phyloP scores from a whole-genome alignment of 2,329 filamentous ascomycete species.

The Beauveria australis region DNA sequence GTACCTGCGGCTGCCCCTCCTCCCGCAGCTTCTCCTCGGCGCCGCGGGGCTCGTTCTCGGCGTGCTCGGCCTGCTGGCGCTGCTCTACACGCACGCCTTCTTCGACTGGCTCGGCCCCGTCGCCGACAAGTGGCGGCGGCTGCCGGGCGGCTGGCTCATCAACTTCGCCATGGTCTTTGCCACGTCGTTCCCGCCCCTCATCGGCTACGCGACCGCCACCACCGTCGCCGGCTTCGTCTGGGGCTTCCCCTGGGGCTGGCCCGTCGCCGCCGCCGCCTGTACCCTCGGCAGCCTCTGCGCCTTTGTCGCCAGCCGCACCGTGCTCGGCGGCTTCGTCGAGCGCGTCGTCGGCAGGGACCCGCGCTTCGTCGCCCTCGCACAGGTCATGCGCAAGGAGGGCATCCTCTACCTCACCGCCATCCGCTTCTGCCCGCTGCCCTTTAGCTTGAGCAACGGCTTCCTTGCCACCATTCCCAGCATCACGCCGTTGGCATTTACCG shows the following conservation, averaged over 20 bases:
- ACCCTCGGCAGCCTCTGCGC: slow-evolving; percentile 69
- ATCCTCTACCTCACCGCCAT: slow-evolving; percentile 86
- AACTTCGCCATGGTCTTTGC: slow-evolving; percentile 67
- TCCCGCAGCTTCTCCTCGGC: slow-evolving; percentile 54
- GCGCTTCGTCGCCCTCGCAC: slow-evolving; percentile 77
- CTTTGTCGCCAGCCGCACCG: slow-evolving; percentile 71
- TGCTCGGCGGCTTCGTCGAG: slow-evolving; percentile 72
- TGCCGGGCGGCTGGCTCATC: slow-evolving; percentile 65
- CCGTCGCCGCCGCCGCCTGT: slow-evolving; percentile 71
- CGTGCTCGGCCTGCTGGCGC: slow-evolving; percentile 55
- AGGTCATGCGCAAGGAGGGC: slow-evolving; percentile 86
- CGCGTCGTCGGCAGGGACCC: slow-evolving; percentile 73
- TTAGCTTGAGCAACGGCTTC: slow-evolving; percentile 88
- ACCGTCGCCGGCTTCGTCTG: slow-evolving; percentile 48
- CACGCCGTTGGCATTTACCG: slow-evolving; percentile 62
- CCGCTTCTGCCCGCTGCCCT: slow-evolving; percentile 84
- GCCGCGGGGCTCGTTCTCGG: slow-evolving; percentile 41
- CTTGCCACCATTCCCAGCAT: slow-evolving; percentile 90
- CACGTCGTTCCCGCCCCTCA: slow-evolving; percentile 77
- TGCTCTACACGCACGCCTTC: slow-evolving; percentile 72
- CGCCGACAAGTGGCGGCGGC: slow-evolving; percentile 67
- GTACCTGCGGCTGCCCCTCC: slow-evolving; percentile 47
- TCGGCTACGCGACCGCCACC: slow-evolving; percentile 73
- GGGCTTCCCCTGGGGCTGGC: slow-evolving; percentile 61
- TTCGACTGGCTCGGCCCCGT: slow-evolving; percentile 67